Evolutionary conservation across 1,284 basidiomycete genomes (phyloP).

Genomic region (Rhodotorula sp.): DNA sequence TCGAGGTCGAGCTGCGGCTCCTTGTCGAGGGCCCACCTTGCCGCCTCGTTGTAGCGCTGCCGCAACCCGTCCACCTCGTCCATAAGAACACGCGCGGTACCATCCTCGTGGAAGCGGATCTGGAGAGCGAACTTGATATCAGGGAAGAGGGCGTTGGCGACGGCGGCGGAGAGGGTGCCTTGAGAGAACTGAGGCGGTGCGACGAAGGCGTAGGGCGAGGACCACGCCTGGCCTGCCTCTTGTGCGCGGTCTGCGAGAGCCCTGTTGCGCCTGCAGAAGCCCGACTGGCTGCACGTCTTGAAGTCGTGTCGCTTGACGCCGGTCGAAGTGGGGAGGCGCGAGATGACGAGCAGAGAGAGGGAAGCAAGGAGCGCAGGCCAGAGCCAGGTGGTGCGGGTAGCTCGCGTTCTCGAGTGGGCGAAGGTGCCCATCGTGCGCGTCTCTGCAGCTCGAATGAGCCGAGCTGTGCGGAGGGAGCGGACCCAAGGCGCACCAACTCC

Average conservation of each 20-base stretch:
- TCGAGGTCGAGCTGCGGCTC: conserved; percentile 59
- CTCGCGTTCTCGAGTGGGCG: background rate
- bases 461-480: background rate
- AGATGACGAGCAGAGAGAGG: conserved; percentile 9
- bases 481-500: too few relatives aligned
- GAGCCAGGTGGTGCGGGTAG: background rate
- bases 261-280: conserved; percentile 85
- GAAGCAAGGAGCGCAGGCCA: background rate
- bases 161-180: conserved; percentile 66
- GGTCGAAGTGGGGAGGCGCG: conserved; percentile 2
- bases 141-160: conserved; percentile 78
- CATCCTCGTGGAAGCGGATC: conserved; percentile 59
- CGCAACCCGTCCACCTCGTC: conserved; percentile 76
- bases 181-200: conserved; percentile 54
- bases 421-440: background rate
- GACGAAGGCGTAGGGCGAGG: conserved; percentile 68
- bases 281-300: conserved; percentile 85
- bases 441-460: background rate
- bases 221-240: conserved; percentile 60
- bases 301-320: conserved; percentile 69
- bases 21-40: conserved; percentile 75
- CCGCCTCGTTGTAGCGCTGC: conserved; percentile 85
- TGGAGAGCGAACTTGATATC: conserved; percentile 76
- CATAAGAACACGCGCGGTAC: conserved; percentile 78
- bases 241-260: conserved; percentile 62